Conservation (phyloP, 371 early-diverging fungal genomes). For the Thermomucor indicae-seudaticae region DNA sequence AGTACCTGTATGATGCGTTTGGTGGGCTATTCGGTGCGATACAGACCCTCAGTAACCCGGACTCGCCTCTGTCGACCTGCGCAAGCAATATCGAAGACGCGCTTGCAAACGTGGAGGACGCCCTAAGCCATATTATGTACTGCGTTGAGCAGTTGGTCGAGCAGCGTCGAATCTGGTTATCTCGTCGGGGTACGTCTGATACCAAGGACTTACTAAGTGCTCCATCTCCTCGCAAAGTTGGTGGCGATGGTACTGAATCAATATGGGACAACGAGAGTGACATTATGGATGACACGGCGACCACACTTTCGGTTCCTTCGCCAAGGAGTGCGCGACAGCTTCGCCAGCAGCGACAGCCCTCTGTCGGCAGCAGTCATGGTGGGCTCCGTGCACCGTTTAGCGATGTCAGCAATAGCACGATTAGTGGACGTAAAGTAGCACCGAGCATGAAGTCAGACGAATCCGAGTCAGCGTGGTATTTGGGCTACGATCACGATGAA, state of each 20-base stretch:
- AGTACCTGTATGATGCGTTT: constrained; percentile 59
- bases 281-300: not conserved
- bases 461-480: constrained; percentile 25
- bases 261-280: no score
- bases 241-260: not conserved
- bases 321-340: not conserved
- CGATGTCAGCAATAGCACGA: not conserved
- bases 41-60: constrained; percentile 55
- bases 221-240: no score
- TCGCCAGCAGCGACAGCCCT: not conserved
- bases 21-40: constrained; percentile 63
- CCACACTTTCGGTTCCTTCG: not conserved
- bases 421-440: not conserved
- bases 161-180: constrained; percentile 32
- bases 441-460: constrained; percentile 14
- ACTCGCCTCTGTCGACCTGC: constrained; percentile 21
- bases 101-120: constrained; percentile 35
- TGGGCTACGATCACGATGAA: constrained; percentile 75
- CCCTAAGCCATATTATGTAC: constrained; percentile 32
- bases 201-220: constrained; percentile 2
- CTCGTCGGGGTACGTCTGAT: constrained; percentile 21
- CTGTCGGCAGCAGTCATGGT: not conserved
- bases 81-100: constrained; percentile 37
- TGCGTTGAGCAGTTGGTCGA: constrained; percentile 34
- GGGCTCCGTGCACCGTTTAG: not conserved